Percentiles rank a stretch among this genome's conserved stretches.
These are phyloP conservation scores for Aspergillus amoenus DNA, from an alignment of 2,329 filamentous ascomycete genomes.

Conservation along the genomic window DNA sequence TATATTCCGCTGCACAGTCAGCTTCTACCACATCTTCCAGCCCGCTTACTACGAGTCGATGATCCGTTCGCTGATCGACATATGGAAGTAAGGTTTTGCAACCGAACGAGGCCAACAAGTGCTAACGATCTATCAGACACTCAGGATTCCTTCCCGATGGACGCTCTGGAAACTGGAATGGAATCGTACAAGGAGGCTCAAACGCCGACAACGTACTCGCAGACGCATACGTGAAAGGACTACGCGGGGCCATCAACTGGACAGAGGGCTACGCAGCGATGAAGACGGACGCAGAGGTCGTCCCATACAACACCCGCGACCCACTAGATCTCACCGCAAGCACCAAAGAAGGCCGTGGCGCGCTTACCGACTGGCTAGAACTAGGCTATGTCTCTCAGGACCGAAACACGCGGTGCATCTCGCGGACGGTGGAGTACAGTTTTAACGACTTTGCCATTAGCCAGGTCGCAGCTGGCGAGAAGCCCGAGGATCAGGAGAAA, in stretches of 20 bases:
- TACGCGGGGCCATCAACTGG: conserved; percentile 65
- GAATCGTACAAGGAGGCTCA: conserved; percentile 62
- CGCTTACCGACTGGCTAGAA: conserved; percentile 66
- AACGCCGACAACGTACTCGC: conserved; percentile 72
- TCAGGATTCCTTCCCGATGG: conserved; percentile 65
- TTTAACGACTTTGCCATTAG: conserved; percentile 65
- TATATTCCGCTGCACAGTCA: conserved; percentile 63
- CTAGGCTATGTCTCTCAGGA: conserved; percentile 64
- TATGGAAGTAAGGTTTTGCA: conserved; percentile 56
- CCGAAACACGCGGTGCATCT: conserved; percentile 60
- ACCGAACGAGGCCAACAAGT: not conserved
- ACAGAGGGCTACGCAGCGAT: conserved; percentile 62
- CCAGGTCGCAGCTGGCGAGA: conserved; percentile 53
- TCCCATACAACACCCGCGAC: conserved; percentile 62
- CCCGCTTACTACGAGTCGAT: conserved; percentile 64
- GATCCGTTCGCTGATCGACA: conserved; percentile 66
- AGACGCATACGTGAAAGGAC: conserved; percentile 70
- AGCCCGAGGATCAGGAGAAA: conserved; percentile 46
- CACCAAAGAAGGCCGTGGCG: conserved; percentile 68
- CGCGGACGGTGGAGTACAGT: conserved; percentile 65
- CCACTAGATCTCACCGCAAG: conserved; percentile 54
- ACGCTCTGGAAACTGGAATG: conserved; percentile 67
- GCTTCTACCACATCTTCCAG: conserved; percentile 65
- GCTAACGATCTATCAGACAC: conserved; percentile 17
- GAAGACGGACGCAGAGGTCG: conserved; percentile 65